Evolutionary conservation across 345 rosid species (phyloP), one percentile per base, ranked within the genome.

Genomic region (Carallia brachiata): DNA sequence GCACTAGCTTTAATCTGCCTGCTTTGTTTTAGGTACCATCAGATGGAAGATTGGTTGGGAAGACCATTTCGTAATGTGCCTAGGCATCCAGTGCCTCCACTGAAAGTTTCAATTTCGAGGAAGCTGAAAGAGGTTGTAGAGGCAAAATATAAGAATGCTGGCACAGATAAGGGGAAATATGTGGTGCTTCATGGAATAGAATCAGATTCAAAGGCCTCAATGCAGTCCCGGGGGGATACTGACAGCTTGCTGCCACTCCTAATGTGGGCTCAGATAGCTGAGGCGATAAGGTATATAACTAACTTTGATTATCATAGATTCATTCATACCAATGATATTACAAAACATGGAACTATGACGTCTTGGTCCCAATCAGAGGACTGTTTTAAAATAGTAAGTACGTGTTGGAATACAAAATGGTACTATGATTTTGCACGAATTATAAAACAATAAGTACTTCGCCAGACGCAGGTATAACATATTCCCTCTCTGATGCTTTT

Each of bases 181-280:
- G 64, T 91, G 58, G 96, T 91, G 75, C 85, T 94, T 77, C 96
- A 94, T 76, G 97, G 98, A 62, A 86, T 91, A 76, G 90, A 90
- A 76, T 91, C 96, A n/a, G 97, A 85, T 81, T 94, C 98, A 15
- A 84, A 90, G 84, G 97, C 98, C 48, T 91, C 96, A 37, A 91
- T 90, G 98, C 96, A 88, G 72, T 89, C 93, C 28, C 80, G 81
- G 70, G 97, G 98, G 39, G 97, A 91, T 68, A 57, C 78, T 34
- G 96, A 94, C 72, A 87, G 96, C 85, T 86, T 91, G 80, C 83
- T 94, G 72, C 88, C 92, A 34, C 71, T 91, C 52, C 17, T 72
- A n/a, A 66, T 78, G 53, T 94, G 98, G 97, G 94, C 87, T 30
- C 75, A 85, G 69, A 85, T 91, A 67, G 72, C 84, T 6, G 67